These are phyloP conservation scores for Sutorius australiensis DNA, from an alignment of 768 basidiomycete species.

Conservation along the genomic window DNA sequence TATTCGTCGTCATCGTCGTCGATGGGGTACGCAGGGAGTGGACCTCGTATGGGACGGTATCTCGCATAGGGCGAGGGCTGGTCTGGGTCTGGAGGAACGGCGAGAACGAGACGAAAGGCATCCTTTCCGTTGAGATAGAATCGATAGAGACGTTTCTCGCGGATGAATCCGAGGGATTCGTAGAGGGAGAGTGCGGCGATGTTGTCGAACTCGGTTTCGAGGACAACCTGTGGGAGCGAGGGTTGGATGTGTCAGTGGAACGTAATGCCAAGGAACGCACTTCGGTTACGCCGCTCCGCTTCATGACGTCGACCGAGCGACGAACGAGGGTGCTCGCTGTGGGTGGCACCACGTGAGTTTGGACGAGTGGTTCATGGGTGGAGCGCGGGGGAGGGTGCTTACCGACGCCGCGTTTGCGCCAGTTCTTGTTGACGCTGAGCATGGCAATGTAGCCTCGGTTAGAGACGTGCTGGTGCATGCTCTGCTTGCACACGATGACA, in stretches of 20 bases:
- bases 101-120: constrained; percentile 79
- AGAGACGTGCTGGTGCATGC: constrained; percentile 66
- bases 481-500: constrained; percentile 97
- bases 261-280: constrained; percentile 42
- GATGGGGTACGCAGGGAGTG: constrained; percentile 20
- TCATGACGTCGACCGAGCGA: constrained; percentile 83
- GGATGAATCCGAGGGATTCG: constrained; percentile 89
- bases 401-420: constrained; percentile 92
- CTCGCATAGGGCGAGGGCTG: constrained; percentile 9
- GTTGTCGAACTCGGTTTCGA: constrained; percentile 97
- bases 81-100: constrained; percentile 42
- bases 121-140: constrained; percentile 99
- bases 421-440: constrained; percentile 83
- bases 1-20: constrained; percentile 25
- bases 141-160: constrained; percentile 89
- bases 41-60: constrained; percentile 13
- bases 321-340: constrained; percentile 83
- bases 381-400: constrained; percentile 29
- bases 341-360: background rate
- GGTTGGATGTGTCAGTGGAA: background rate
- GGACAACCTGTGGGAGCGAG: constrained; percentile 59
- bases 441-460: constrained; percentile 98
- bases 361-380: background rate
- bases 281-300: constrained; percentile 77
- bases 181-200: constrained; percentile 83